phyloP scores from a whole-genome alignment of 306 rosid species.

The Cicer arietinum region DNA sequence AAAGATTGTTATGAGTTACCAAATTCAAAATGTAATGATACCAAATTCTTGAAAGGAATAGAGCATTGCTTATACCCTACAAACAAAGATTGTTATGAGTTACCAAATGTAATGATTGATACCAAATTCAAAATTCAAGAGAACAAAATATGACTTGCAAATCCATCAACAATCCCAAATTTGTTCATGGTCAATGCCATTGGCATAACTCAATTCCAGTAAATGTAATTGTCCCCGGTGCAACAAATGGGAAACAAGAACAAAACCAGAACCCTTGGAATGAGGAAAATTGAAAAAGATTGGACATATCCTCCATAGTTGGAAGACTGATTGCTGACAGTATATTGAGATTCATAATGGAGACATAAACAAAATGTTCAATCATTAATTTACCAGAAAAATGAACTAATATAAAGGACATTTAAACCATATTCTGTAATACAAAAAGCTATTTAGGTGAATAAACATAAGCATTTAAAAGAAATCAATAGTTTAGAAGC shows the following conservation, averaged over 20 bases:
- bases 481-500: slow-evolving; percentile 18
- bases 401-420: too few species aligned
- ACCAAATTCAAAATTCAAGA: background rate
- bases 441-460: background rate
- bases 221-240: background rate
- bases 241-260: background rate
- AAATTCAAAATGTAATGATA: too few species aligned
- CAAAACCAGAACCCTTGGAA: background rate
- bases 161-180: background rate
- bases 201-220: background rate
- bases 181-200: background rate
- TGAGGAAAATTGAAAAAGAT: background rate
- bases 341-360: background rate
- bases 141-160: background rate
- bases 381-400: background rate
- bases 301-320: background rate
- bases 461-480: slow-evolving; percentile 7
- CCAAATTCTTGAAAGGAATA: background rate
- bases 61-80: too few species aligned
- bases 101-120: too few species aligned
- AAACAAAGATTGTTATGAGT: too few species aligned
- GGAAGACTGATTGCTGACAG: background rate
- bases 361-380: background rate
- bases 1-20: too few species aligned
- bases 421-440: background rate